Evolutionary conservation across 139 green algal genomes (phyloP), one percentile per base, ranked within the genome.

Genomic region (Chlamydomonas incerta): DNA sequence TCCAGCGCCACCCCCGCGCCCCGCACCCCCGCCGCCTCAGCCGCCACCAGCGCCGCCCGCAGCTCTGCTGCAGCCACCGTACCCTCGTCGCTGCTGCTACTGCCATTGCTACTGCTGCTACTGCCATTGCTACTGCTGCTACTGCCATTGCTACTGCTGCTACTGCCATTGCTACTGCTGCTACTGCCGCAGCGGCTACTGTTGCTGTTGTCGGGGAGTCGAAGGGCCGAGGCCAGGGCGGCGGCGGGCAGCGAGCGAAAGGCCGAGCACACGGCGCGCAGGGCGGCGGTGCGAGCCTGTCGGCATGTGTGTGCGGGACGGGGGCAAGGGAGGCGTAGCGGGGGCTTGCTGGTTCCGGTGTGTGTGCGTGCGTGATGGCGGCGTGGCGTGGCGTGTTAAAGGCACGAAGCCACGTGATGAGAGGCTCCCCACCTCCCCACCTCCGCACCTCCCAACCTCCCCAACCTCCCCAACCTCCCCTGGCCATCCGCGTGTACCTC

Each of bases 21-120:
- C 47, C 37, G 60, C 15, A 85, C 65, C 26, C 79, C 79, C 2
- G 47, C 65, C 18, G 79, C 79, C 65, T 31, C 79, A 66, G 79
- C 79, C 31, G 24, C 47, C 31, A 4, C 66, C 63, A 85, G 79
- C 47, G 33, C 79, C 35, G 10, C 66, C 8, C 46, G 23, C 47
- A 83, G 28, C 41, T 63, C 63, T 0, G 46, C 77, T 3, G 8
- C 63, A 17, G 4, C 77, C 26, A 6, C n/a, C 26, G n/a, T 8
- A 11, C 3, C n/a, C 65, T 9, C 65, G 1, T 4, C n/a, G 3
- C 4, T n/a, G n/a, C 21, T 6, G 15, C 65, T 29, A 11, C n/a
- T 11, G 14, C 35, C 47, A 47, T 9, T 3, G 31, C 18, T 0
- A 11, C 34, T 37, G 28, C 29, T 28, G 26, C 24, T 24, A 34